Conservation (phyloP, 805 yeast genomes). For the Starmera quercuum region DNA sequence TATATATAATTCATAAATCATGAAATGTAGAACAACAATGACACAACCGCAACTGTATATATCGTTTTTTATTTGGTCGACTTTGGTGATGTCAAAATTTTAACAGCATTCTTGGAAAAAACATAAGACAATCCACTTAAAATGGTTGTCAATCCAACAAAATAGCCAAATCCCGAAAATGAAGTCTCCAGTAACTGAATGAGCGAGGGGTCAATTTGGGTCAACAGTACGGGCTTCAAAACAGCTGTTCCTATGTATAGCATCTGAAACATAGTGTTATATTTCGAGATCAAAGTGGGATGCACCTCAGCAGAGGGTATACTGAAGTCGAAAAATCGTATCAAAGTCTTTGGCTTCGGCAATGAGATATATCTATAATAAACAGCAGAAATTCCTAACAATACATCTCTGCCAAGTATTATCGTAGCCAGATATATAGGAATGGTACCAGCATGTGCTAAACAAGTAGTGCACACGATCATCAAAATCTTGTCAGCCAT, state of each 20-base stretch:
- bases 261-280: conserved; percentile 92
- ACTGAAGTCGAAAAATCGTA: conserved; percentile 70
- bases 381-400: conserved; percentile 65
- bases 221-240: conserved; percentile 40
- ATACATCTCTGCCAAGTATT: conserved; percentile 78
- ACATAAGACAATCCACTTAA: conserved; percentile 75
- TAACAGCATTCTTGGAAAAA: conserved; percentile 63
- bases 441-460: conserved; percentile 60
- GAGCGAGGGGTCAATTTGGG: conserved; percentile 24
- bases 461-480: conserved; percentile 75
- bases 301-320: conserved; percentile 79
- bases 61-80: not conserved
- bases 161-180: conserved; percentile 36
- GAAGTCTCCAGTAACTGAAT: conserved; percentile 15
- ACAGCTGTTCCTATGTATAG: conserved; percentile 65
- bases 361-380: conserved; percentile 66
- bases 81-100: conserved; percentile 28
- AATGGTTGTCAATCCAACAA: conserved; percentile 65
- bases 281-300: conserved; percentile 80
- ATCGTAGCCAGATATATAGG: conserved; percentile 62
- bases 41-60: no score
- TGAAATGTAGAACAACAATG: no score
- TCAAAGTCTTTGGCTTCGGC: conserved; percentile 68
- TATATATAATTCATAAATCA: no score
- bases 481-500: conserved; percentile 89